phyloP scores from a whole-genome alignment of 768 basidiomycete species.

The Tubosaeta brunneosetosa region DNA sequence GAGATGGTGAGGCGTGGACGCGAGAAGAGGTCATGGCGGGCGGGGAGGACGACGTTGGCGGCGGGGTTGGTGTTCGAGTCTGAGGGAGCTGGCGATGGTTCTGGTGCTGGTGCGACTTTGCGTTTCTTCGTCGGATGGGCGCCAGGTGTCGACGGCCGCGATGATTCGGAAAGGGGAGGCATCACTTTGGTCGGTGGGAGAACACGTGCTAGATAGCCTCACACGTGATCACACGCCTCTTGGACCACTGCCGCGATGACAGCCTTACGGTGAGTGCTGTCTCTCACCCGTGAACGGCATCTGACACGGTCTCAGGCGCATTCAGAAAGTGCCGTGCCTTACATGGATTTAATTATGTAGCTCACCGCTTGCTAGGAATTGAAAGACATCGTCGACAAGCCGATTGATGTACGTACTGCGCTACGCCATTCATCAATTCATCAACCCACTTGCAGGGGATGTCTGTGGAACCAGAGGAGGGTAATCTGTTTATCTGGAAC shows the following conservation, averaged over 20 bases:
- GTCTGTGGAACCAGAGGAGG: slow-evolving; percentile 57
- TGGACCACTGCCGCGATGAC: slow-evolving; percentile 29
- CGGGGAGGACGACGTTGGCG: slow-evolving; percentile 52
- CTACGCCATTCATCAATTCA: slow-evolving; percentile 5
- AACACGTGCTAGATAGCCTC: not conserved
- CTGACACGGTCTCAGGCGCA: slow-evolving; percentile 48
- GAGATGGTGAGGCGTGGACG: slow-evolving; percentile 70
- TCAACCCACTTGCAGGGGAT: slow-evolving; percentile 46
- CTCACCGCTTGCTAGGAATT: slow-evolving; percentile 52
- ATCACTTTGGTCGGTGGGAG: not conserved
- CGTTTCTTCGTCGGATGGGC: slow-evolving; percentile 39
- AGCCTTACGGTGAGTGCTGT: slow-evolving; percentile 32
- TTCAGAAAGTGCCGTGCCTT: slow-evolving; percentile 56
- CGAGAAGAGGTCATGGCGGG: slow-evolving; percentile 63
- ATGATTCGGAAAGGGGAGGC: slow-evolving; percentile 25
- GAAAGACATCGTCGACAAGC: slow-evolving; percentile 52
- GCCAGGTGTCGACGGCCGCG: slow-evolving; percentile 33
- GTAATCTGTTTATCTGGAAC: slow-evolving; percentile 74
- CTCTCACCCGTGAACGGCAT: not conserved
- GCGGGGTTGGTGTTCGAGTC: slow-evolving; percentile 36
- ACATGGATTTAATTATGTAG: not conserved
- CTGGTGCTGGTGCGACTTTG: slow-evolving; percentile 43
- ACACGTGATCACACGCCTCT: slow-evolving; percentile 14
- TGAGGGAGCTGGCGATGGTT: slow-evolving; percentile 56
- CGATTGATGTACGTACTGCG: slow-evolving; percentile 51